phyloP scores from a whole-genome alignment of 2,329 filamentous ascomycete species.

The Mycosphaerelloides madeirae region DNA sequence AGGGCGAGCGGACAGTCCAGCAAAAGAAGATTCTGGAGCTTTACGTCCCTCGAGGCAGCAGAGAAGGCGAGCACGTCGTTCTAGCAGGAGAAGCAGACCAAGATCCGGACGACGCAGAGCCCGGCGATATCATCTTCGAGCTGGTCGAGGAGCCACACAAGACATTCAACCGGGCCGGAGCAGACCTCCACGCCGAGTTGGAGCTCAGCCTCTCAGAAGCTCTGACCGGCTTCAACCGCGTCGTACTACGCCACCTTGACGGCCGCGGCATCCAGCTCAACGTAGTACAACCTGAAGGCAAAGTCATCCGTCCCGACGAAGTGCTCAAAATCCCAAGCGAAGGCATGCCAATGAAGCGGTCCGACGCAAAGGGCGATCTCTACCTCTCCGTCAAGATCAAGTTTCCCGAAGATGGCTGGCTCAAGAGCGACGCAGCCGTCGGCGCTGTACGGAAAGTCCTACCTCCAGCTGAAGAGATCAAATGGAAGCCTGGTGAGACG shows the following conservation, averaged over 20 bases:
- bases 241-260: slow-evolving; percentile 88
- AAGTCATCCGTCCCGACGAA: slow-evolving; percentile 77
- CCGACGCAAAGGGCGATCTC: slow-evolving; percentile 77
- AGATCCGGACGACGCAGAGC: slow-evolving; percentile 77
- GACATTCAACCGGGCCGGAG: slow-evolving; percentile 73
- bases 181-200: slow-evolving; percentile 78
- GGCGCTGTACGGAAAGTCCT: slow-evolving; percentile 70
- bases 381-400: slow-evolving; percentile 81
- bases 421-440: slow-evolving; percentile 63
- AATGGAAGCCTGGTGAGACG: slow-evolving; percentile 44
- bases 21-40: slow-evolving; percentile 94
- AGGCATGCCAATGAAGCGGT: slow-evolving; percentile 90
- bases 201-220: slow-evolving; percentile 79
- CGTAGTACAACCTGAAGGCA: slow-evolving; percentile 65
- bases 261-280: slow-evolving; percentile 81
- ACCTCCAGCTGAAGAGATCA: slow-evolving; percentile 46
- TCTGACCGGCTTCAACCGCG: slow-evolving; percentile 80
- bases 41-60: slow-evolving; percentile 80
- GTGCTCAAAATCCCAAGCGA: slow-evolving; percentile 81
- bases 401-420: slow-evolving; percentile 85
- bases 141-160: slow-evolving; percentile 78
- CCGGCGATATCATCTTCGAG: slow-evolving; percentile 89
- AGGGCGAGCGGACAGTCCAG: slow-evolving; percentile 79
- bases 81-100: slow-evolving; percentile 94
- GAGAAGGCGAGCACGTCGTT: slow-evolving; percentile 80